Evolutionary conservation across 106 monocot genomes (phyloP), one percentile per base, ranked within the genome.

Genomic region (Chionographis japonica): DNA sequence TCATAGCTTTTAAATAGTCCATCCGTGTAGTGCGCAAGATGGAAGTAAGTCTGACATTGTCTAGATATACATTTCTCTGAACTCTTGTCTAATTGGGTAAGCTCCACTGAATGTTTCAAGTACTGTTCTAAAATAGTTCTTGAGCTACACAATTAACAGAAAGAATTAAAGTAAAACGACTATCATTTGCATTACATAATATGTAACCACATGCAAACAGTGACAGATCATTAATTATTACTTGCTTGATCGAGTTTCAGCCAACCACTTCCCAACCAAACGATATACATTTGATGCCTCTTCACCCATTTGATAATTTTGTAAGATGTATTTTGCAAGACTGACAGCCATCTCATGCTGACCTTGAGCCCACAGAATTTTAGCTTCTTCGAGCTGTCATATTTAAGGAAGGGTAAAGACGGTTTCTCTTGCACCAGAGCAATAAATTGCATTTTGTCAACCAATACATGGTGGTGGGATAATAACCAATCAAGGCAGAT

Each of bases 341-440:
- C 77, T 90, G 56, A 98, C 83, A 64, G 87, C 97, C 85, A 98
- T 83, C 57, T 87, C 97, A 78, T 84, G 83, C 59, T 87, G 92
- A 51, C 97, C 97, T 83, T 92, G 89, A 78, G 83, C 92, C 54
- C 83, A 67, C 50, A 98, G 73, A 16, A 87, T 66, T 79, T 89
- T 98, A 70, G 97, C 92, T 75, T 98, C 97, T 90, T 98, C 97
- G 74, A 98, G 83, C 97, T 98, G 76, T 37, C 20, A 72, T n/a
- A 12, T 39, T 3, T 8, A 42, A 15, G 27, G 37, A 60, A 35
- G 36, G 42, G 46, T 6, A 46, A 46, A 46, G 46, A 46, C 9
- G 46, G 46, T 46, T 46, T 5, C 8, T 46, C 46, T 46, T 46
- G 46, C 46, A 46, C 0, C 46, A 46, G 0, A 2, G 46, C 46